Evolutionary conservation across 495 filamentous ascomycete species (phyloP), one percentile per base, ranked within the genome.

Genomic region (Xanthoparmelia taractica): DNA sequence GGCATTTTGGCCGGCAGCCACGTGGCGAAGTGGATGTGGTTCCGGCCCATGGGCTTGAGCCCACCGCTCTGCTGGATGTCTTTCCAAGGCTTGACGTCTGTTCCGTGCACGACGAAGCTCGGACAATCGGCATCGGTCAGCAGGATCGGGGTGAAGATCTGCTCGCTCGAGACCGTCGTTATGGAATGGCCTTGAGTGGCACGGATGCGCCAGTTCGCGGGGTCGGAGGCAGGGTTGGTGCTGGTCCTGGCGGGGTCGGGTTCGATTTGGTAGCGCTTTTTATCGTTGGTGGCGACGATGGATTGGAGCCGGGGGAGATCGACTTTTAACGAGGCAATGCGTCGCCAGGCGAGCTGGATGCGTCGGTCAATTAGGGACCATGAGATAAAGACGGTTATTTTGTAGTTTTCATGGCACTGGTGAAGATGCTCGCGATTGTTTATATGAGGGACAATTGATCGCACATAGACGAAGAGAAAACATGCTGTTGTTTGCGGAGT

Each of bases 161-260:
- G 79, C 31, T 85, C 84, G 34, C 82, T 82, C 29, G 87, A 85
- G 50, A 98, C 75, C 56, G 77, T 79, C 72, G 78, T 73, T 50
- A 82, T 77, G 56, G 76, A 80, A 77, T 98, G 94, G 50, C 94
- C 94, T 76, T 98, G 94, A 65, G 90, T 94, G 2, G 94, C 94
- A 70, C 94, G 92, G 77, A 98, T 96, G 18, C 96, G 77, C 78
- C 84, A 97, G 71, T 88, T 74, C 0, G 80, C 70, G 0, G 91
- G 82, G 37, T 86, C 75, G 60, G 67, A 31, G 59, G 5, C n/a
- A 8, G 57, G 48, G 60, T 64, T 33, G 61, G 55, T 31, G 36
- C 62, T 36, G 20, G 57, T 48, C 4, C 52, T 20, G 4, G 63
- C 48, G 3, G 65, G 61, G 17, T 60, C 45, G n/a, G 48, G 64